Conservation (phyloP, 306 rosid genomes). For the Geum urbanum region DNA sequence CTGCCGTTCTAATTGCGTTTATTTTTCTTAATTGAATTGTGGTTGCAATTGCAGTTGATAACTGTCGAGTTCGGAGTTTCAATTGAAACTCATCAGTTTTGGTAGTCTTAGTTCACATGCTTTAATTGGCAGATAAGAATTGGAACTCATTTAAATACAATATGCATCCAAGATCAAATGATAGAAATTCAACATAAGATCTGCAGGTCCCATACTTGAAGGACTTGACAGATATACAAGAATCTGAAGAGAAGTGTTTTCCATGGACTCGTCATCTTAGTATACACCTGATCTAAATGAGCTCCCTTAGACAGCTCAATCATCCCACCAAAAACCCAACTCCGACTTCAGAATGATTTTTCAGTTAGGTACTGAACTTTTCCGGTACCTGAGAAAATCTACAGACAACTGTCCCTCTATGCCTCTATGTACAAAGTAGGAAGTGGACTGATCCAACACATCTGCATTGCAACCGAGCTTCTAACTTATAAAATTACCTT, state of each 20-base stretch:
- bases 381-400: slow-evolving; percentile 26
- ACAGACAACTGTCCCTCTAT: slow-evolving; percentile 11
- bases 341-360: slow-evolving; percentile 12
- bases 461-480: slow-evolving; percentile 36
- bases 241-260: slow-evolving; percentile 12
- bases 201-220: not conserved
- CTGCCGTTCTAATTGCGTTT: not conserved
- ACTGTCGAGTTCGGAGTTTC: no score
- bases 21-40: no score
- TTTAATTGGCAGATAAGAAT: not conserved
- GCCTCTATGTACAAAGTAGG: slow-evolving; percentile 56
- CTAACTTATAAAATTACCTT: slow-evolving; percentile 43
- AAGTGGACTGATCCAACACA: slow-evolving; percentile 41
- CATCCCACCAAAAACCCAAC: slow-evolving; percentile 35
- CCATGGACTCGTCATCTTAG: slow-evolving; percentile 15
- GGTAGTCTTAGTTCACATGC: not conserved
- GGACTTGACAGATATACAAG: slow-evolving; percentile 9
- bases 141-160: not conserved
- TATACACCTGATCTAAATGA: not conserved
- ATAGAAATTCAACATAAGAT: slow-evolving; percentile 4
- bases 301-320: slow-evolving; percentile 24
- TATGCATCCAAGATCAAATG: not conserved
- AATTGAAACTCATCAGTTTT: not conserved
- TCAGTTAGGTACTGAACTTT: slow-evolving; percentile 1
- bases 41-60: no score